A percentile compares a stretch with the other conserved stretches of the same genome.
phyloP scores from a whole-genome alignment of 1,284 basidiomycete genomes.

The Athelia psychrophila region DNA sequence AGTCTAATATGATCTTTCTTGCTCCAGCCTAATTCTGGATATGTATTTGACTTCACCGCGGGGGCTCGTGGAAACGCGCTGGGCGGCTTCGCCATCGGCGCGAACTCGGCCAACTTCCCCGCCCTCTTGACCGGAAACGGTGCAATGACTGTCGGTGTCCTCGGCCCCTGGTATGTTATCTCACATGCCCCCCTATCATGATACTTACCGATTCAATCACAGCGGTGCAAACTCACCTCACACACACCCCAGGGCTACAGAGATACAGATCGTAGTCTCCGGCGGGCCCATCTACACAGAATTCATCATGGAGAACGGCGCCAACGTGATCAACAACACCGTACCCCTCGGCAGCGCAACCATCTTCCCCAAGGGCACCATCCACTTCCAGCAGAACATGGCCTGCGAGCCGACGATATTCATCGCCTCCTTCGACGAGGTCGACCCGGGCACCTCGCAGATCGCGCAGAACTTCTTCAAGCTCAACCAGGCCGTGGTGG shows the following conservation, averaged over 20 bases:
- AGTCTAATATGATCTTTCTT: neutral
- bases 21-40: neutral
- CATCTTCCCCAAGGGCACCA: neutral
- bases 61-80: neutral
- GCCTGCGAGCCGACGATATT: neutral
- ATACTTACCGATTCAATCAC: too few species aligned
- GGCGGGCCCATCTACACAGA: neutral
- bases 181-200: neutral
- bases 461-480: neutral
- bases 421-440: neutral
- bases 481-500: neutral
- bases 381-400: neutral
- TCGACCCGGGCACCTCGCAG: neutral
- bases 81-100: neutral
- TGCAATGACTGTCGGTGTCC: neutral
- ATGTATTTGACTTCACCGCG: neutral
- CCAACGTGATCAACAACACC: neutral
- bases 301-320: conserved; percentile 1
- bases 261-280: neutral
- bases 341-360: neutral
- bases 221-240: neutral
- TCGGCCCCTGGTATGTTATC: neutral
- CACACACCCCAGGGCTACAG: neutral
- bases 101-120: neutral
- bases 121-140: neutral